Evolutionary conservation across 257 asterid species (phyloP).

Genomic region (Haberlea rhodopensis): DNA sequence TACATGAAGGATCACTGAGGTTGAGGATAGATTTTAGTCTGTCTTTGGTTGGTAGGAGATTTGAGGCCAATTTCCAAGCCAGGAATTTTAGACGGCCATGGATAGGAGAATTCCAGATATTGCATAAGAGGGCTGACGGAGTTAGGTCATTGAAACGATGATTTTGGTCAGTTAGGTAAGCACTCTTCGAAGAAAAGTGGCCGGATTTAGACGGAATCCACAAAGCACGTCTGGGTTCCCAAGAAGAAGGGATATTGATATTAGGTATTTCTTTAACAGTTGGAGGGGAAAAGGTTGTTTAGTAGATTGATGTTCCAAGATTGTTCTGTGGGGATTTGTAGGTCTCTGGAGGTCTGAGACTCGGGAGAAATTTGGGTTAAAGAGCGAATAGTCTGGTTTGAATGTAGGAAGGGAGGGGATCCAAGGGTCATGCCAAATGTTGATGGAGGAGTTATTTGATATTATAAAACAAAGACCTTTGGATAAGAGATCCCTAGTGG

Average conservation of each 20-base stretch:
- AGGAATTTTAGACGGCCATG: background rate
- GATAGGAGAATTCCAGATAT: background rate
- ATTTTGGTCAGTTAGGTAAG: no score
- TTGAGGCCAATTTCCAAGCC: background rate
- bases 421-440: background rate
- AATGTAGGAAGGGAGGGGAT: background rate
- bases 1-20: background rate
- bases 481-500: background rate
- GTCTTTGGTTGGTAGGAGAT: no score
- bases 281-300: no score
- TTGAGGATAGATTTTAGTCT: background rate
- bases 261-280: background rate
- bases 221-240: background rate
- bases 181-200: no score
- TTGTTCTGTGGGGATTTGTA: no score
- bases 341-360: background rate
- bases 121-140: background rate
- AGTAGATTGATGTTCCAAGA: no score
- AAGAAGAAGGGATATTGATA: background rate
- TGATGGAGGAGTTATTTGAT: background rate
- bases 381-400: background rate
- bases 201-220: background rate
- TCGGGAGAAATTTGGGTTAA: no score
- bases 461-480: background rate
- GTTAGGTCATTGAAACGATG: no score